Percentiles rank a stretch among this genome's conserved stretches.
Evolutionary conservation across 352 stramenopile species (phyloP).

Genomic region (Thalassiosira hispida): DNA sequence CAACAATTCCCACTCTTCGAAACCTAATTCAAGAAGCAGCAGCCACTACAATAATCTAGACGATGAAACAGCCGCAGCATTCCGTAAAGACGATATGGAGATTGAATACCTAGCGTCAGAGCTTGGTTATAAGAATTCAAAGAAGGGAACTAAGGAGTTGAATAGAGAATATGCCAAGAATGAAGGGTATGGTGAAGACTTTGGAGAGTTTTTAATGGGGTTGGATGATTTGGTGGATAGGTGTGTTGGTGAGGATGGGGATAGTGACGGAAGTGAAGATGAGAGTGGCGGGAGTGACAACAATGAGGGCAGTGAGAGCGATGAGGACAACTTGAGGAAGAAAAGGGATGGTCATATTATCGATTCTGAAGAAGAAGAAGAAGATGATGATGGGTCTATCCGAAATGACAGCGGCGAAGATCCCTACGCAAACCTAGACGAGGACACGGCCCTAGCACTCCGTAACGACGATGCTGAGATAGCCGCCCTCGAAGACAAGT

Average conservation of each 20-base stretch:
- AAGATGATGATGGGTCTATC: slow-evolving; percentile 12
- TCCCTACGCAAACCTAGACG: slow-evolving; percentile 62
- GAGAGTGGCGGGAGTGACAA: slow-evolving; percentile 24
- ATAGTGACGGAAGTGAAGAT: background rate
- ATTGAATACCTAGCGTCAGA: slow-evolving; percentile 79
- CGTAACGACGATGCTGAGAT: slow-evolving; percentile 78
- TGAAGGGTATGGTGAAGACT: slow-evolving; percentile 82
- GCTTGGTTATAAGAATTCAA: slow-evolving; percentile 56
- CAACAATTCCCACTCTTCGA: background rate
- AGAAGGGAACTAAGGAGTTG: slow-evolving; percentile 49
- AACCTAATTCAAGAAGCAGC: slow-evolving; percentile 7
- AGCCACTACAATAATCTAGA: slow-evolving; percentile 61
- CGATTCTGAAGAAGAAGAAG: slow-evolving; percentile 19
- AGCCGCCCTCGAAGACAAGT: slow-evolving; percentile 62
- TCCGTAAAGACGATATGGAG: slow-evolving; percentile 76
- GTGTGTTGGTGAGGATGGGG: slow-evolving; percentile 26
- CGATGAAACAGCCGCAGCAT: slow-evolving; percentile 55
- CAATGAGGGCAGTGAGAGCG: slow-evolving; percentile 10
- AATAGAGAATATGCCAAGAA: slow-evolving; percentile 79
- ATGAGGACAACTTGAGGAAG: slow-evolving; percentile 22
- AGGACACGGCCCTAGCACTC: slow-evolving; percentile 59
- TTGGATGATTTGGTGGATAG: slow-evolving; percentile 70
- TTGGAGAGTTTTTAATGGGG: slow-evolving; percentile 81
- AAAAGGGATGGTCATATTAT: slow-evolving; percentile 1
- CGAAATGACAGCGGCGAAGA: slow-evolving; percentile 36